Evolutionary conservation across 768 basidiomycete genomes (phyloP).

Genomic region (Pleurotus salmoneostramineus): DNA sequence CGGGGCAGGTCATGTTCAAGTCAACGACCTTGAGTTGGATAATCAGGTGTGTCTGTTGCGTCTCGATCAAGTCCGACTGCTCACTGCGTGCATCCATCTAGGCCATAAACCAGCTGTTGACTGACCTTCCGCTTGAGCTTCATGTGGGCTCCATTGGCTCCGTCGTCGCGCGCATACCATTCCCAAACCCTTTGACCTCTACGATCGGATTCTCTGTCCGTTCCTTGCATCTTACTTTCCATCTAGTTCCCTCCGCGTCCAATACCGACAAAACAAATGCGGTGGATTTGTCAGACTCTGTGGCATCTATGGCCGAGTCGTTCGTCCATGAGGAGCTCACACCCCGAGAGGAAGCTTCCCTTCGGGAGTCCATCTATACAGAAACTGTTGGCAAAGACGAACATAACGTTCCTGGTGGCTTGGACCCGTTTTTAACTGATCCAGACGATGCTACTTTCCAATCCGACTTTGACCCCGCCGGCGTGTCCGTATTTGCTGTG

Average conservation of each 20-base stretch:
- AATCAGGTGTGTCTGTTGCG: slow-evolving; percentile 48
- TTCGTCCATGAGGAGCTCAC: slow-evolving; percentile 85
- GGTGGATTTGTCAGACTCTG: slow-evolving; percentile 66
- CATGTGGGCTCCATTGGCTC: slow-evolving; percentile 70
- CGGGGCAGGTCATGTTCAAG: slow-evolving; percentile 84
- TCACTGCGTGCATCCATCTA: slow-evolving; percentile 23
- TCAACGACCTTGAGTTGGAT: slow-evolving; percentile 80
- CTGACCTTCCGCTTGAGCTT: slow-evolving; percentile 62
- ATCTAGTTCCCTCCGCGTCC: slow-evolving; percentile 30
- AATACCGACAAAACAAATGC: slow-evolving; percentile 10
- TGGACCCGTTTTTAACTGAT: slow-evolving; percentile 49
- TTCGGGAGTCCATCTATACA: slow-evolving; percentile 51
- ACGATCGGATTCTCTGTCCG: slow-evolving; percentile 67
- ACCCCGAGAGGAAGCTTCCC: slow-evolving; percentile 61
- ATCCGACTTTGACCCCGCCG: slow-evolving; percentile 58
- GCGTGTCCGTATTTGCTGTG: slow-evolving; percentile 76
- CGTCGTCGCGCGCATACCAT: slow-evolving; percentile 77
- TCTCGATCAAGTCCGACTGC: slow-evolving; percentile 3
- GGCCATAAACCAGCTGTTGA: slow-evolving; percentile 76
- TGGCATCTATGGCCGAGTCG: slow-evolving; percentile 79
- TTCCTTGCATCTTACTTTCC: slow-evolving; percentile 66
- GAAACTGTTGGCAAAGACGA: slow-evolving; percentile 18
- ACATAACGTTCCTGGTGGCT: slow-evolving; percentile 62
- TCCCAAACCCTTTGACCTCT: slow-evolving; percentile 80
- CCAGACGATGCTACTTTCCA: slow-evolving; percentile 34